phyloP scores from a whole-genome alignment of 352 stramenopile genomes.

The Discostella stelligera region DNA sequence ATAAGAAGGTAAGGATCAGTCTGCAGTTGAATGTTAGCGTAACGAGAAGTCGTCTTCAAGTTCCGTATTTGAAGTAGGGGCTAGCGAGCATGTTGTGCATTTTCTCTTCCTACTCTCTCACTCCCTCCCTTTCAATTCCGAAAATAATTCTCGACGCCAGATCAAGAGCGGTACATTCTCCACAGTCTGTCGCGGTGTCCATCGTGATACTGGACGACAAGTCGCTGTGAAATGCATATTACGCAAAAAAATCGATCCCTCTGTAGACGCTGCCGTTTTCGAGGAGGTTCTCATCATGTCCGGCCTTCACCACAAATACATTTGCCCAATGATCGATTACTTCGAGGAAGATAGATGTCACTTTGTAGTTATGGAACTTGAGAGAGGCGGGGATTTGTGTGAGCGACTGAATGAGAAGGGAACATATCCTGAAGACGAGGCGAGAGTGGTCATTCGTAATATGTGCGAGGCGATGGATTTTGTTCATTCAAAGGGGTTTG shows the following conservation, averaged over 20 bases:
- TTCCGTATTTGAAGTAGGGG: too few species aligned
- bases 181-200: conserved; percentile 77
- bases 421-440: conserved; percentile 94
- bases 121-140: neutral
- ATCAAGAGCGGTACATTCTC: conserved; percentile 82
- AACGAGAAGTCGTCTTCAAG: neutral
- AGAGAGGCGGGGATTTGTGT: conserved; percentile 95
- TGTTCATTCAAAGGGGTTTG: conserved; percentile 91
- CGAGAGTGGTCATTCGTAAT: conserved; percentile 88
- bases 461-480: conserved; percentile 93
- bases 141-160: conserved; percentile 27
- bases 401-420: conserved; percentile 95
- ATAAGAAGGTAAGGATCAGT: conserved; percentile 73
- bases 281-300: conserved; percentile 84
- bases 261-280: conserved; percentile 78
- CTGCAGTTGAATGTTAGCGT: neutral
- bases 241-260: conserved; percentile 78
- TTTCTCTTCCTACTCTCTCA: neutral
- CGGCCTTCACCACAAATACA: conserved; percentile 76
- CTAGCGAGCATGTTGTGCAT: too few species aligned
- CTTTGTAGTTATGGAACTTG: conserved; percentile 98
- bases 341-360: conserved; percentile 86
- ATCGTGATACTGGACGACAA: conserved; percentile 73
- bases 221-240: conserved; percentile 82
- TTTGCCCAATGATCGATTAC: conserved; percentile 83